These are phyloP conservation scores for Chrysophaeum taylorii DNA, from an alignment of 352 stramenopile genomes.

Conservation along the genomic window DNA sequence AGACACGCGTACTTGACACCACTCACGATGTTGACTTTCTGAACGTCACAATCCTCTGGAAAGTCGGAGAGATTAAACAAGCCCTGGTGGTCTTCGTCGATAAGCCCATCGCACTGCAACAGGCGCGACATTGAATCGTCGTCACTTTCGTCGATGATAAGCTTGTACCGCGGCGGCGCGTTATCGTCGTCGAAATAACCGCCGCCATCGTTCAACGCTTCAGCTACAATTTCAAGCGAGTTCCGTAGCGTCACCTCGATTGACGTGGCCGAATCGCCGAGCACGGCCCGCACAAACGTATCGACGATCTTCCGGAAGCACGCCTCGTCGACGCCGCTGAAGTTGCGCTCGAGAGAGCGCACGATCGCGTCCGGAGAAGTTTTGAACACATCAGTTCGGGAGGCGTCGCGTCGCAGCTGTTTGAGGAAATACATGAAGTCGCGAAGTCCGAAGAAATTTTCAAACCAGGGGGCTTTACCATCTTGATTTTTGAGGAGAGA, in stretches of 20 bases:
- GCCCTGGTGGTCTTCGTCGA: too few species aligned
- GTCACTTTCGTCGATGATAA: constrained; percentile 38
- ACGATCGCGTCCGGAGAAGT: constrained; percentile 25
- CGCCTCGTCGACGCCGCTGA: constrained; percentile 30
- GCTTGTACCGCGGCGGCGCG: constrained; percentile 34
- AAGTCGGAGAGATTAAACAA: constrained; percentile 34
- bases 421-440: constrained; percentile 33
- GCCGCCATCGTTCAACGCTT: constrained; percentile 30
- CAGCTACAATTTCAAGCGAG: constrained; percentile 26
- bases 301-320: constrained; percentile 27
- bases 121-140: constrained; percentile 36
- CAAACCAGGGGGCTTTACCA: constrained; percentile 36
- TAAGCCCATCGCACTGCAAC: too few species aligned
- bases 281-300: constrained; percentile 25
- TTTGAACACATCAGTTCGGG: neutral
- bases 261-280: neutral
- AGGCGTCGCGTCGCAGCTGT: constrained; percentile 16
- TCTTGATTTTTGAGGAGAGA: too few species aligned
- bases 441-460: constrained; percentile 37
- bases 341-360: constrained; percentile 32
- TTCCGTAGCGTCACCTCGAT: too few species aligned
- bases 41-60: constrained; percentile 30
- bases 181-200: constrained; percentile 16
- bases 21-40: too few species aligned
- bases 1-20: too few species aligned